Evolutionary conservation across 352 stramenopile species (phyloP).

Genomic region (Phytophthora podocarpi): DNA sequence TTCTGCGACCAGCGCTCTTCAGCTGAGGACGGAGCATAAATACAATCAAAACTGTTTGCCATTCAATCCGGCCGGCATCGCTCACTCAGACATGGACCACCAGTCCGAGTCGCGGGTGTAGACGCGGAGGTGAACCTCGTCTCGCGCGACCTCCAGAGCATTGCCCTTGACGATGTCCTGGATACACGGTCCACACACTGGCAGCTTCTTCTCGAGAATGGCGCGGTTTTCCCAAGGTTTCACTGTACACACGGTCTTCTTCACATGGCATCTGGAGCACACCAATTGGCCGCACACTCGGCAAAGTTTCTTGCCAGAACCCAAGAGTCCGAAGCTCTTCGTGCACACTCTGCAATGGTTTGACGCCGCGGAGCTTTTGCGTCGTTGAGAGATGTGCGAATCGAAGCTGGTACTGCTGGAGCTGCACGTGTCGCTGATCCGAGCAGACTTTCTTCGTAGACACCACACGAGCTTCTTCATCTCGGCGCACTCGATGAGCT

Average conservation of each 20-base stretch:
- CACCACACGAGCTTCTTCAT: constrained; percentile 40
- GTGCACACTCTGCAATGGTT: constrained; percentile 29
- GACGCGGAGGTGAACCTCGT: constrained; percentile 29
- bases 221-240: constrained; percentile 25
- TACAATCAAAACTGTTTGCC: constrained; percentile 19
- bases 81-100: constrained; percentile 22
- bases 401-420: constrained; percentile 22
- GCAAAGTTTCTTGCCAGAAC: constrained; percentile 25
- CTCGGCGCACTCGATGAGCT: constrained; percentile 27
- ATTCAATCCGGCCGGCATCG: neutral
- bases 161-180: constrained; percentile 22
- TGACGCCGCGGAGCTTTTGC: constrained; percentile 1
- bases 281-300: constrained; percentile 19
- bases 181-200: constrained; percentile 39
- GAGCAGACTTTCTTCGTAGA: constrained; percentile 25
- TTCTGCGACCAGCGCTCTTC: too few species aligned
- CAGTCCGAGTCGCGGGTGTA: constrained; percentile 22
- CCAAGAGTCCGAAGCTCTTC: constrained; percentile 26
- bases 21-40: too few species aligned
- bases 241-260: constrained; percentile 34
- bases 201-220: constrained; percentile 36
- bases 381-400: neutral
- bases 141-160: constrained; percentile 28
- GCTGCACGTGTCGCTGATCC: constrained; percentile 13
- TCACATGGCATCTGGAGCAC: constrained; percentile 31